A percentile compares a stretch with the other conserved stretches of the same genome.
Evolutionary conservation across 345 rosid species (phyloP).

Genomic region (Orychophragmus violaceus): DNA sequence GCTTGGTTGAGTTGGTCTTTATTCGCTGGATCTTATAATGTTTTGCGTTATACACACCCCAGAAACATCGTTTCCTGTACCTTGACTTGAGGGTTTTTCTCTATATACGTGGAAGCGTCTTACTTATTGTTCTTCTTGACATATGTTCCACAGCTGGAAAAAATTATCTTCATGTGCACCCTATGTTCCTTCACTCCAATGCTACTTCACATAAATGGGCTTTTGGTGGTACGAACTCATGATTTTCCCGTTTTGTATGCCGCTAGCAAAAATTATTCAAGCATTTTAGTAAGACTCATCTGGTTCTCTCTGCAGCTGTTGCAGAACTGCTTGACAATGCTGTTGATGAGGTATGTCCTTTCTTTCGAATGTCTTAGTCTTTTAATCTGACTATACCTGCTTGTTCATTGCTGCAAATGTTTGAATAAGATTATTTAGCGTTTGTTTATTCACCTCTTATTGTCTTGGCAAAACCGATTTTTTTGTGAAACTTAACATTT

Average conservation of each 20-base stretch:
- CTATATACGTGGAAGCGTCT: not conserved
- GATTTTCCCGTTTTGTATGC: not conserved
- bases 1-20: not conserved
- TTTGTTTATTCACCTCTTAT: not conserved
- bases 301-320: slow-evolving; percentile 49
- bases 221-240: slow-evolving; percentile 70
- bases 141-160: slow-evolving; percentile 46
- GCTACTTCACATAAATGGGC: slow-evolving; percentile 99
- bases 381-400: not conserved
- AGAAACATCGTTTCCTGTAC: not conserved
- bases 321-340: slow-evolving; percentile 96
- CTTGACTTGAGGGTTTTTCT: not conserved
- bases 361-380: not conserved
- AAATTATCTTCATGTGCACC: slow-evolving; percentile 84
- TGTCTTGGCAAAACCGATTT: not conserved
- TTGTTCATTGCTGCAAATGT: slow-evolving; percentile 12
- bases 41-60: not conserved
- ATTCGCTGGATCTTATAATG: not conserved
- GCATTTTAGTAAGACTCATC: not conserved
- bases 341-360: slow-evolving; percentile 66
- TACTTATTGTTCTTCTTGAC: slow-evolving; percentile 1
- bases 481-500: not conserved
- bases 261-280: not conserved
- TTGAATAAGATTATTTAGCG: not conserved
- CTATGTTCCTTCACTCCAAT: slow-evolving; percentile 97